A percentile compares a stretch with the other conserved stretches of the same genome.
Conservation (phyloP, 345 rosid genomes). For the Fremontodendron californicum region DNA sequence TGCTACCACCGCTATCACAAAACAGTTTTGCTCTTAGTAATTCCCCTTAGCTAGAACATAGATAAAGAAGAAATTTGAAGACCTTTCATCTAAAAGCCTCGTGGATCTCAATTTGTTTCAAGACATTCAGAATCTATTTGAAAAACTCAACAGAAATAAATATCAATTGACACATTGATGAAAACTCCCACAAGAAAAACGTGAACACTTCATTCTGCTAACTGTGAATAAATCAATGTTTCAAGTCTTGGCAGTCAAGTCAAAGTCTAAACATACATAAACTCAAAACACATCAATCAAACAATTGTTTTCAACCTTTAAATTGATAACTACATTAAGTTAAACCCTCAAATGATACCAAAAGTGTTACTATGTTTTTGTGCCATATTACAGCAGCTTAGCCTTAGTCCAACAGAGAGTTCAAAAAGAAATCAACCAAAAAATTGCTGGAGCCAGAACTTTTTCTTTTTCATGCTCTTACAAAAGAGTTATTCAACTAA, state of each 20-base stretch:
- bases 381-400: background rate
- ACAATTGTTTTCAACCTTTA: background rate
- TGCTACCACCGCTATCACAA: background rate
- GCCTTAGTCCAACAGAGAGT: background rate
- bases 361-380: background rate
- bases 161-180: background rate
- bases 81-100: background rate
- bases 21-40: background rate
- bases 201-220: background rate
- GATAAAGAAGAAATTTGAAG: background rate
- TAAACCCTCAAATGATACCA: background rate
- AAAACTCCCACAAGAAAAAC: background rate
- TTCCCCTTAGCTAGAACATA: background rate
- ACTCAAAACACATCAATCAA: background rate
- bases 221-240: background rate
- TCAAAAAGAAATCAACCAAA: background rate
- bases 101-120: background rate
- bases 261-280: background rate
- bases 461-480: background rate
- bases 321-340: background rate
- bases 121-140: background rate
- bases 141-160: background rate
- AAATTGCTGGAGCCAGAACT: background rate
- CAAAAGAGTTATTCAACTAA: background rate
- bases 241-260: background rate